A percentile compares a stretch with the other conserved stretches of the same genome.
Evolutionary conservation across 345 rosid species (phyloP).

Genomic region (Hibiscus mutabilis): DNA sequence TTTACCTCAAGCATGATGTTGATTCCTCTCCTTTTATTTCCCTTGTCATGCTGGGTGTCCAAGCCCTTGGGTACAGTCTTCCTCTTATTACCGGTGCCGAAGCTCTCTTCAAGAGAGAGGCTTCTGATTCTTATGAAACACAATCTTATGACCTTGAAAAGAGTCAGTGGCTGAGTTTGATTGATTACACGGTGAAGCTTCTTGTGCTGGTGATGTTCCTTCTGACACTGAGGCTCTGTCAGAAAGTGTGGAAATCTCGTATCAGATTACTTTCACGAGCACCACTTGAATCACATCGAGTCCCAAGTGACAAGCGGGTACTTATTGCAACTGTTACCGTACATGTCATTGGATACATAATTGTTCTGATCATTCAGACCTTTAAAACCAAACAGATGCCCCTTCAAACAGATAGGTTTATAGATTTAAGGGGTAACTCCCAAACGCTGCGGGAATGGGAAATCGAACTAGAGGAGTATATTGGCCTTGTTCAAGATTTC

Average conservation of each 20-base stretch:
- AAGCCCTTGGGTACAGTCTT: slow-evolving; percentile 74
- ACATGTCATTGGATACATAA: slow-evolving; percentile 50
- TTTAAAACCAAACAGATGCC: slow-evolving; percentile 27
- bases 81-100: slow-evolving; percentile 84
- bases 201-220: slow-evolving; percentile 64
- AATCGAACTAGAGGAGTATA: slow-evolving; percentile 63
- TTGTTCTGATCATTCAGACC: slow-evolving; percentile 44
- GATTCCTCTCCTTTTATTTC: slow-evolving; percentile 55
- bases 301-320: slow-evolving; percentile 61
- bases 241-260: slow-evolving; percentile 87
- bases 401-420: slow-evolving; percentile 17
- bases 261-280: slow-evolving; percentile 37
- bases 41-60: slow-evolving; percentile 82
- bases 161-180: slow-evolving; percentile 59
- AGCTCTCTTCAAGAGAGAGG: slow-evolving; percentile 56
- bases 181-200: slow-evolving; percentile 70
- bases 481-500: slow-evolving; percentile 81
- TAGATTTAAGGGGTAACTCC: slow-evolving; percentile 27
- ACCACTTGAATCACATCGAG: slow-evolving; percentile 51
- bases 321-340: slow-evolving; percentile 33
- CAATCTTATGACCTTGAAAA: slow-evolving; percentile 47
- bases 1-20: slow-evolving; percentile 37
- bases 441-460: slow-evolving; percentile 38
- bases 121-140: slow-evolving; percentile 39
- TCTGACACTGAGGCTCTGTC: slow-evolving; percentile 66